Base-by-base conservation (phyloP, 192 early-diverging fungal genomes). In the Backusella luteola region DNA sequence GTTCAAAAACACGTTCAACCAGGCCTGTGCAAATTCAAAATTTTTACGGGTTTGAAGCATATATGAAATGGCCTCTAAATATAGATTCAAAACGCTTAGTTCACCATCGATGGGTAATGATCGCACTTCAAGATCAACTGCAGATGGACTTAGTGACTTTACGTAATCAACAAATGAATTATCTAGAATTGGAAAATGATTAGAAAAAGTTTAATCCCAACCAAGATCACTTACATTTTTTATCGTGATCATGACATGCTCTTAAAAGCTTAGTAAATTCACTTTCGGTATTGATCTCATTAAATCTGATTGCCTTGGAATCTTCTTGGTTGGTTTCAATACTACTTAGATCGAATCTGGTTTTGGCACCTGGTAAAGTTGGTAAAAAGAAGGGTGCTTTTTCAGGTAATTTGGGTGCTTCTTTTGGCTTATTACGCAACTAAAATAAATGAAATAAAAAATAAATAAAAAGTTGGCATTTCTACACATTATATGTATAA, bases 311-410 rank as follows among this genome's bases (percentile, higher is more conserved):
- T 75, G 80, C 68, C 66, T 81, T 83, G 4, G 84, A 82, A 17
- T 63, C 11, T 38, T 82, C 73, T 3, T 73, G 67, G 56, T 85
- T 78, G n/a, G 85, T 82, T 12, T 83, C 80, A 34, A 69, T 68
- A 6, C 29, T 19, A 29, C 23, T 49, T 2, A 71, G 26, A 17
- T 63, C 66, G 15, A 87, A 77, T 35, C 80, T 76, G 59, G 79
- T 80, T 17, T 84, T 77, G 46, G 87, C 88, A 63, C 92, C 95
- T 34, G 90, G 82, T 4, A 95, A 73, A 1, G 95, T 94, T 12
- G 92, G 92, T 77, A 99, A 83, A 85, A 99, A 98, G 88, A 99
- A 99, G 29, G 97, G 96, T 19, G 96, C 94, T 53, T 90, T 89
- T 77, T 97, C 96, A 21, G 95, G 94, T 14, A 88, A 87, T 78